Conservation (phyloP, 2,329 filamentous ascomycete species). For the Diaporthe capsici region DNA sequence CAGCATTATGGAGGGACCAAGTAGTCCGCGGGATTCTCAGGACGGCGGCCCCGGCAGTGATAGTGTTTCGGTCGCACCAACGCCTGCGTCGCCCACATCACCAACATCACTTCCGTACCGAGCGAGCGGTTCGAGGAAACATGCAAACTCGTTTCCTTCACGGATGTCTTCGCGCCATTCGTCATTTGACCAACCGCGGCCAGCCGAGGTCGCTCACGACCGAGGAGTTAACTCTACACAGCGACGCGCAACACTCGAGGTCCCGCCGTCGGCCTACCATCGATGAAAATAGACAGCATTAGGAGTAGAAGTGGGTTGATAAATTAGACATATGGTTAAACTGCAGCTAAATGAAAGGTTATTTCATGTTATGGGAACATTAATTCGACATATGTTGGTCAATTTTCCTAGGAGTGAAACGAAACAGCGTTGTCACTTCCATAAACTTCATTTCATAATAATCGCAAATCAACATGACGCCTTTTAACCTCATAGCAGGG, state of each 20-base stretch:
- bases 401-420: background rate
- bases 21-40: background rate
- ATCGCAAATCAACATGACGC: background rate
- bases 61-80: background rate
- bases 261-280: background rate
- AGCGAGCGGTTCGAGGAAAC: background rate
- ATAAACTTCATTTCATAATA: background rate
- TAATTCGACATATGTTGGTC: background rate
- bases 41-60: background rate
- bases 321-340: no score
- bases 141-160: background rate
- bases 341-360: no score
- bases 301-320: no score
- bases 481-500: background rate
- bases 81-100: slow-evolving; percentile 1
- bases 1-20: background rate
- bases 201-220: background rate
- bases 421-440: background rate
- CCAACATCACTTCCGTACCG: background rate
- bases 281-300: background rate
- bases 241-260: background rate
- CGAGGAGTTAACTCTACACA: background rate
- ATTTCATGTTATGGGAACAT: background rate
- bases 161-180: background rate
- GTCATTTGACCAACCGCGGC: background rate